Percentiles rank a stretch among this genome's conserved stretches.
Conservation (phyloP, 768 basidiomycete genomes). For the Suillus bovinus region DNA sequence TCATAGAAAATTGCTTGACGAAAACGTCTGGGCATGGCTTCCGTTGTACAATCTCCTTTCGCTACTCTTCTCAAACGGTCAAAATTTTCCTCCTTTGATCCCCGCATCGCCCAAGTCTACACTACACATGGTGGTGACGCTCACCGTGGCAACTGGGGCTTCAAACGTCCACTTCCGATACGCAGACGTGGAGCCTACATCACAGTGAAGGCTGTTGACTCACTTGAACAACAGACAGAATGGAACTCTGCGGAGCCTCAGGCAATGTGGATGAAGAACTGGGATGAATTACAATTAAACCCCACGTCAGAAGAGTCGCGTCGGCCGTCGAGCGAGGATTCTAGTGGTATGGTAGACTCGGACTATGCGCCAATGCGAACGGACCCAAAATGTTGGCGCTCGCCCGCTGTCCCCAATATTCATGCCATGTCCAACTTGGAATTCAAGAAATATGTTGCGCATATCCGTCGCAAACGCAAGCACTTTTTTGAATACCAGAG, state of each 20-base stretch:
- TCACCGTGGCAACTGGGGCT: conserved; percentile 79
- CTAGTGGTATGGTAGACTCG: conserved; percentile 24
- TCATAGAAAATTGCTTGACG: conserved; percentile 4
- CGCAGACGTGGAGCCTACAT: conserved; percentile 65
- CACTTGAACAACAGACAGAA: conserved; percentile 72
- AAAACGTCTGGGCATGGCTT: conserved; percentile 16
- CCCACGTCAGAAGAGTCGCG: conserved; percentile 6
- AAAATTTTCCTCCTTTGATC: conserved; percentile 80
- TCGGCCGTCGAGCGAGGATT: conserved; percentile 2
- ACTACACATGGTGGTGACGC: conserved; percentile 67
- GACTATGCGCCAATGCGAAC: conserved; percentile 24
- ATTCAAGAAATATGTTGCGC: conserved; percentile 61
- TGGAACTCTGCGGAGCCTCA: conserved; percentile 71
- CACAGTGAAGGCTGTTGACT: conserved; percentile 67
- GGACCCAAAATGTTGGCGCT: conserved; percentile 22
- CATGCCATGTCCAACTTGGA: conserved; percentile 57
- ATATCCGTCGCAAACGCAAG: conserved; percentile 55
- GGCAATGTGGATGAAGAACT: conserved; percentile 65
- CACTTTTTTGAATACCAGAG: conserved; percentile 49
- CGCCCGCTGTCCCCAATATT: conserved; percentile 48
- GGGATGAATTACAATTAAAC: conserved; percentile 53
- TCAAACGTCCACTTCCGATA: conserved; percentile 79
- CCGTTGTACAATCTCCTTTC: conserved; percentile 54
- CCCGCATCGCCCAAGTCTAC: conserved; percentile 76
- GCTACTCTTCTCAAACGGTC: conserved; percentile 77